Percentiles rank a stretch among this genome's conserved stretches.
phyloP scores from a whole-genome alignment of 1,139 yeast species.

The Suhomyces kunorum region DNA sequence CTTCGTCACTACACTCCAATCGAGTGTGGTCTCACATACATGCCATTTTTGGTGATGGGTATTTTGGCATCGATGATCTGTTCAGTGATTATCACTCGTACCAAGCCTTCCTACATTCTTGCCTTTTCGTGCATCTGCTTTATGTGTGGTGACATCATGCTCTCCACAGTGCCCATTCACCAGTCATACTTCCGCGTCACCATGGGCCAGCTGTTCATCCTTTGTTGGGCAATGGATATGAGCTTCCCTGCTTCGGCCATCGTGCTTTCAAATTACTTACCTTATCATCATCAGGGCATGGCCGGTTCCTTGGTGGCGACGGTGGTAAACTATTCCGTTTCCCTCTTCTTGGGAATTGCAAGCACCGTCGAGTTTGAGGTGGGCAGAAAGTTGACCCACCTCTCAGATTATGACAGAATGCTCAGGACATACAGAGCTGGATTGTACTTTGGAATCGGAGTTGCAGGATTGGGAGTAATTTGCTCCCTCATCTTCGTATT shows the following conservation, averaged over 20 bases:
- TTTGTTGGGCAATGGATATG: conserved; percentile 61
- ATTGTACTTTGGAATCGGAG: conserved; percentile 42
- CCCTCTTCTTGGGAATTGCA: conserved; percentile 53
- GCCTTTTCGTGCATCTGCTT: conserved; percentile 48
- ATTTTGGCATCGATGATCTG: conserved; percentile 47
- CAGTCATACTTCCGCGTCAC: conserved; percentile 49
- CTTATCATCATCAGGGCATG: conserved; percentile 57
- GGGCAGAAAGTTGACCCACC: conserved; percentile 18
- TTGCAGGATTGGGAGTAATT: conserved; percentile 38
- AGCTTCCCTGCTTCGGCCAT: conserved; percentile 60
- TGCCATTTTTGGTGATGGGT: conserved; percentile 50
- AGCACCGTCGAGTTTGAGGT: conserved; percentile 49
- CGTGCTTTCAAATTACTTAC: conserved; percentile 51
- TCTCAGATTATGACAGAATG: conserved; percentile 16
- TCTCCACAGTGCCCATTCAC: conserved; percentile 49
- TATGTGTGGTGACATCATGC: conserved; percentile 48
- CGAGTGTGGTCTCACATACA: conserved; percentile 44
- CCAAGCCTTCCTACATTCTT: conserved; percentile 48
- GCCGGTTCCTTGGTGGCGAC: conserved; percentile 60
- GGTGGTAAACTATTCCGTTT: conserved; percentile 54
- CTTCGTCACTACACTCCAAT: conserved; percentile 48
- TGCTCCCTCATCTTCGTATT: conserved; percentile 32
- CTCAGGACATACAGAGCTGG: conserved; percentile 48
- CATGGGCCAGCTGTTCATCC: conserved; percentile 49
- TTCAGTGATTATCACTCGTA: conserved; percentile 41